A percentile compares a stretch with the other conserved stretches of the same genome.
phyloP scores from a whole-genome alignment of 306 rosid species.

The Pueraria montana region DNA sequence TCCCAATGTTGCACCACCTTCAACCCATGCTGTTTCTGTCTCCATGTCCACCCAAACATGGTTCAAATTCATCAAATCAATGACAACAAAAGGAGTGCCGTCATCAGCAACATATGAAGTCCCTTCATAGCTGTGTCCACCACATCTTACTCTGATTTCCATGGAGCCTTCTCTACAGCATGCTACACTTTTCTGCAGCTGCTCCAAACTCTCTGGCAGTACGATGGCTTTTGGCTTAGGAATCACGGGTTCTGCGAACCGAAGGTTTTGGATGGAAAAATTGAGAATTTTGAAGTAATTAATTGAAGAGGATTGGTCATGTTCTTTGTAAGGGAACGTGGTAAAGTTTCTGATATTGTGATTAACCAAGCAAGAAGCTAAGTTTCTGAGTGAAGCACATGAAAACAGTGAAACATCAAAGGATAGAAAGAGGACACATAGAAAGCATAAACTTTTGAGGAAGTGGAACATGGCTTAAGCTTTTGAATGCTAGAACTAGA shows the following conservation, averaged over 20 bases:
- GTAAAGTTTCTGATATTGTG: slow-evolving; percentile 70
- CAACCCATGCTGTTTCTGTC: slow-evolving; percentile 76
- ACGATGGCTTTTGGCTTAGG: slow-evolving; percentile 75
- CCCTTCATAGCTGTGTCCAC: slow-evolving; percentile 92
- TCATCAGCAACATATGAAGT: slow-evolving; percentile 65
- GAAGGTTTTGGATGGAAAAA: slow-evolving; percentile 78
- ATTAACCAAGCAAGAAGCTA: slow-evolving; percentile 61
- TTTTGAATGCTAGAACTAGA: slow-evolving; percentile 45
- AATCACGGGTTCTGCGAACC: slow-evolving; percentile 54
- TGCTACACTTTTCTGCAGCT: slow-evolving; percentile 54
- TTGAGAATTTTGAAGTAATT: slow-evolving; percentile 68
- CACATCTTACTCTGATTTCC: slow-evolving; percentile 68
- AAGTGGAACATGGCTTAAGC: slow-evolving; percentile 49
- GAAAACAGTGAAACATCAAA: slow-evolving; percentile 38
- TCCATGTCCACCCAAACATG: slow-evolving; percentile 63
- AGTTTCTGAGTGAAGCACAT: slow-evolving; percentile 44
- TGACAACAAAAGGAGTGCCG: slow-evolving; percentile 63
- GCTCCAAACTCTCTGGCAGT: slow-evolving; percentile 66
- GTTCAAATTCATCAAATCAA: slow-evolving; percentile 82
- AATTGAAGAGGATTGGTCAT: slow-evolving; percentile 42
- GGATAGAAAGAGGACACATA: slow-evolving; percentile 43
- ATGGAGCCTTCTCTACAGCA: slow-evolving; percentile 60
- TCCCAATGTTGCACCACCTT: slow-evolving; percentile 91
- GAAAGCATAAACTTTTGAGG: slow-evolving; percentile 23
- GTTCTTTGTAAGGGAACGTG: slow-evolving; percentile 45